Base-by-base conservation (phyloP, 305 asterid species). In the Fraxinus velutina region DNA sequence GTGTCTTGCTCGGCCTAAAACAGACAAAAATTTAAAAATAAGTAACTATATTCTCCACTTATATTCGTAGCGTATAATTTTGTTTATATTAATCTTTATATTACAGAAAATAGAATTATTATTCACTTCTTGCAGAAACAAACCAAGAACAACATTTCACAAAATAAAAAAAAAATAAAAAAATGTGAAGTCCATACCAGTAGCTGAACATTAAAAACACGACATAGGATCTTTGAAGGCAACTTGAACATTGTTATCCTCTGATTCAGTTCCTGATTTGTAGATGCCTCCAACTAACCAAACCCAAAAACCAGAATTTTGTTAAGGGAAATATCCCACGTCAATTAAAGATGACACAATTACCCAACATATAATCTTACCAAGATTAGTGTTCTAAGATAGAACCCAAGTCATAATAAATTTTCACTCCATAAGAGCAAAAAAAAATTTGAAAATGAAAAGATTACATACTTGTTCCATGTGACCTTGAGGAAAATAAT, bases 211-310 rank as follows among this genome's bases (percentile, higher is more conserved):
- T 91, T 50, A 2, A 92, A 73, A 79, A 94, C 93, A 34, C 82
- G 79, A 84, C 98, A 94, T 29, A 93, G 93, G 82, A 94, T 92
- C 91, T 93, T 94, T 10, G 98, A 64, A 10, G 94, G 86, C 80
- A 93, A 84, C 86, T 81, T 89, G 85, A 94, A 93, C 96, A 87
- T 83, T 13, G 93, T 89, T 52, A 87, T 88, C 89, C 91, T 91
- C 79, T 90, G 92, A 89, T 89, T 87, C 75, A 93, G 42, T 78
- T 93, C 98, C 83, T 93, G 92, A 90, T 93, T 92, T 17, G 97
- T 90, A 32, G 98, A 94, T 75, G 97, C 95, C 83, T 89, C 97
- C 93, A 94, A 86, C 98, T 94, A 84, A 52, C 84, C 82, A 84
- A 75, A 52, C n/a, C 78, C 79, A 84, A 73, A 89, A 73, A 82